phyloP scores from a whole-genome alignment of 2,329 filamentous ascomycete genomes.

The Chrysosporium keratinophilum region DNA sequence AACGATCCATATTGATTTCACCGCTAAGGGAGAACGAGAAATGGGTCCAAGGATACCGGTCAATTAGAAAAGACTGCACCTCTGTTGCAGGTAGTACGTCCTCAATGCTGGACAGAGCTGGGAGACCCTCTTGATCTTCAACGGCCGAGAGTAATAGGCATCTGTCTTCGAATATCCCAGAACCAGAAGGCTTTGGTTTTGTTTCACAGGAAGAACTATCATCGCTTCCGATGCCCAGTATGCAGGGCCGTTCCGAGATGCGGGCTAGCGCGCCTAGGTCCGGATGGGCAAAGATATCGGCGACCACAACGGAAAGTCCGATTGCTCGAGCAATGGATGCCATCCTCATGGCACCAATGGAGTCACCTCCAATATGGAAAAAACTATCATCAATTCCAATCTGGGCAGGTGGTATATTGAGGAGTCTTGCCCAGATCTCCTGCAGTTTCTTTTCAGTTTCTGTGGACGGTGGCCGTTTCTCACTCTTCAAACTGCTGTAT shows the following conservation, averaged over 20 bases:
- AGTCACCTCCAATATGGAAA: slow-evolving; percentile 27
- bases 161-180: no score
- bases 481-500: neutral
- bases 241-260: no score
- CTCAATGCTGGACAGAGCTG: no score
- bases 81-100: neutral
- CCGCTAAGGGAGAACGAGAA: neutral
- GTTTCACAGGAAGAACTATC: no score
- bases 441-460: slow-evolving; percentile 4
- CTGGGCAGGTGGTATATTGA: neutral
- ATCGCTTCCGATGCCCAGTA: no score
- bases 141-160: no score
- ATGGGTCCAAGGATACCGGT: neutral
- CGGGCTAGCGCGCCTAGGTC: neutral
- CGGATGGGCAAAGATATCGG: slow-evolving; percentile 6
- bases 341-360: slow-evolving; percentile 29
- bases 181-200: no score
- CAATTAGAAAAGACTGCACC: neutral
- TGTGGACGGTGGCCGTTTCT: neutral
- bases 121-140: no score
- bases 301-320: slow-evolving; percentile 1
- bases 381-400: slow-evolving; percentile 4
- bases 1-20: no score
- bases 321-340: neutral
- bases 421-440: slow-evolving; percentile 5